Evolutionary conservation across 805 yeast genomes (phyloP), one percentile per base, ranked within the genome.

Genomic region (Cyberlindnera samutprakarnensis): DNA sequence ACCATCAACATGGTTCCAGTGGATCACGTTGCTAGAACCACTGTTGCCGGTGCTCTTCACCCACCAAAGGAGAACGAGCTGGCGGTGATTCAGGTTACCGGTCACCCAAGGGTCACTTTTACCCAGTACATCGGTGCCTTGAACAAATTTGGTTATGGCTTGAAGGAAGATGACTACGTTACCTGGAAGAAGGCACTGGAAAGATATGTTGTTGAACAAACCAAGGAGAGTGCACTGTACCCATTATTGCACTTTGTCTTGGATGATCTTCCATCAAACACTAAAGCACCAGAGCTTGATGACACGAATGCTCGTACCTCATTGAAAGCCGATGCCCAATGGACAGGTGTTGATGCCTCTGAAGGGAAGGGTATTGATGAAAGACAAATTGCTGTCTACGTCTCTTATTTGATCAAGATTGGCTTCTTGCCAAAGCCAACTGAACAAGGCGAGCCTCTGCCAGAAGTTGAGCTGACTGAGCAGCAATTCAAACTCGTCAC

Each of bases 1-100:
- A 73, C 78, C 28, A 94, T 90, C 23, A 92, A 92, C 59, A 86
- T 88, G 82, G 96, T 86, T 15, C 98, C 98, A 4, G 98, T 92
- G 27, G 96, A 94, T 49, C 98, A 92, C 51, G 98, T 92, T 43
- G 97, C 99, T 1, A 72, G 94, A 28, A 84, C 87, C 16, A 83
- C 79, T 17, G 84, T 78, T 31, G 85, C 97, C 2, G 62, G 92
- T 18, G 80, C 95, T 0, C 66, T 92, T 41, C 74, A 75, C 48
- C 90, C 95, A 18, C 83, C 92, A 16, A 46, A 58, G 15, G 47
- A 47, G 2, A 62, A 62, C 12, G 66, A 62, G 30, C 59, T 77
- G 26, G 62, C 78, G 1, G 98, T 94, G 25, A 87, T 86, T 2
- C 98, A 92, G 27, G 96, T 92, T n/a, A 92, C 97, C 6, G 94